phyloP scores from a whole-genome alignment of 1,284 basidiomycete genomes.

The Ustilago curta region DNA sequence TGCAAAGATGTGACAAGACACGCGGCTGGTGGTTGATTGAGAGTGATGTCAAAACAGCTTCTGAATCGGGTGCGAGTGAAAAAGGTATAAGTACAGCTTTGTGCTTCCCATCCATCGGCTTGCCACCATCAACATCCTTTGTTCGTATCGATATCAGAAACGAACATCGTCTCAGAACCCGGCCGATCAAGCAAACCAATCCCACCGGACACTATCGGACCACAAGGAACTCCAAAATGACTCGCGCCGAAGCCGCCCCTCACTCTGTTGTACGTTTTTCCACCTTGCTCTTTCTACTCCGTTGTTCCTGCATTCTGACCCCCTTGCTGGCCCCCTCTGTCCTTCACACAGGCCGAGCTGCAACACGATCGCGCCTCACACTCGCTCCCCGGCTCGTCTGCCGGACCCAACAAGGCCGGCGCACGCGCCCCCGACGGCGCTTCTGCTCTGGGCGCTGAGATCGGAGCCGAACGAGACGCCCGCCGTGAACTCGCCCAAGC shows the following conservation, averaged over 20 bases:
- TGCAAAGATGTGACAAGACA: no score
- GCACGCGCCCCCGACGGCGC: constrained; percentile 25
- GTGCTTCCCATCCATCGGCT: no score
- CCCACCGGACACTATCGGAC: not conserved
- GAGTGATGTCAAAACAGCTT: not conserved
- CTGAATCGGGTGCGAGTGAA: not conserved
- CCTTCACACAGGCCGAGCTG: constrained; percentile 22
- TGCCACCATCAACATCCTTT: not conserved
- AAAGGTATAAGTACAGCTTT: no score
- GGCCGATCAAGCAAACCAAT: not conserved
- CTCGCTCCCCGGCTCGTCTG: constrained; percentile 31
- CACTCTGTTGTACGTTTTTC: constrained; percentile 34
- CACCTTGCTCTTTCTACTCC: not conserved
- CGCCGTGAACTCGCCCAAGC: constrained; percentile 39
- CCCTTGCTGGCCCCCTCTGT: not conserved
- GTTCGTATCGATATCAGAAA: not conserved
- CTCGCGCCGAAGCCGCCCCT: constrained; percentile 43
- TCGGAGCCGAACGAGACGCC: constrained; percentile 41
- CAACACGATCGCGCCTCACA: constrained; percentile 32
- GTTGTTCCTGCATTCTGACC: not conserved
- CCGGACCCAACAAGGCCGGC: constrained; percentile 45
- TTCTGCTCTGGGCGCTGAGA: constrained; percentile 25
- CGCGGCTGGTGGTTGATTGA: no score
- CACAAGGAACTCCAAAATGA: constrained; percentile 27
- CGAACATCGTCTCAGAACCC: not conserved